Percentiles rank a stretch among this genome's conserved stretches.
phyloP scores from a whole-genome alignment of 1,284 basidiomycete genomes.

The Cerrena zonata region DNA sequence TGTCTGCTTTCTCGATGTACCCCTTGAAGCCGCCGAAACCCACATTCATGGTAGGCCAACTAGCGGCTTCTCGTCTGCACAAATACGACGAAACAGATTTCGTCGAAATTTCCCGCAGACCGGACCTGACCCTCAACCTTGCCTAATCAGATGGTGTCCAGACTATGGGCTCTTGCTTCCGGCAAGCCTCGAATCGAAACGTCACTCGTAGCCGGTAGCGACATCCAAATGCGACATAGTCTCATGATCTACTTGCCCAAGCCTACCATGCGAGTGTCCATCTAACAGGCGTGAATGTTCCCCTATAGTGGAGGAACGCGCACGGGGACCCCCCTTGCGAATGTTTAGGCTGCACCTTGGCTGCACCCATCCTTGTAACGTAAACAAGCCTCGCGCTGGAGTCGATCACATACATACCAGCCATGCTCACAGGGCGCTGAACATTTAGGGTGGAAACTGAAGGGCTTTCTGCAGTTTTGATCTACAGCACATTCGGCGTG shows the following conservation, averaged over 20 bases:
- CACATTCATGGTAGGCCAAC: conserved; percentile 9
- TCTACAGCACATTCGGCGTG: not conserved
- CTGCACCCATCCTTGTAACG: conserved; percentile 1
- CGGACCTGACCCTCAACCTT: conserved; percentile 26
- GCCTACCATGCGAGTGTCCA: conserved; percentile 1
- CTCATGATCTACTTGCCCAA: conserved; percentile 22
- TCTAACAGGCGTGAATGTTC: not conserved
- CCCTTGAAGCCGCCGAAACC: conserved; percentile 18
- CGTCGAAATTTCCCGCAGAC: conserved; percentile 18
- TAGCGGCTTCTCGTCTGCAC: conserved; percentile 10
- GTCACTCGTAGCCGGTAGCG: conserved; percentile 14
- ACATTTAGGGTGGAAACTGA: conserved; percentile 5
- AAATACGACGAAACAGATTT: conserved; percentile 15
- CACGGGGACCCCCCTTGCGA: not conserved
- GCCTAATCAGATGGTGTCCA: conserved; percentile 28
- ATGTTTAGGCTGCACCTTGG: not conserved
- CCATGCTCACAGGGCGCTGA: not conserved
- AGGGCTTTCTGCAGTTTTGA: not conserved
- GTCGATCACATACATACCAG: conserved; percentile 6
- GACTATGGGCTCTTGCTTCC: conserved; percentile 25
- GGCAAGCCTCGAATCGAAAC: conserved; percentile 24
- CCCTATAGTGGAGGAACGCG: conserved; percentile 3
- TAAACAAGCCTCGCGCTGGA: conserved; percentile 4
- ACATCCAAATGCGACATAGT: conserved; percentile 16
- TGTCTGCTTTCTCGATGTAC: conserved; percentile 13